Evolutionary conservation across 2,329 filamentous ascomycete species (phyloP).

Genomic region (Helotiales sp.): DNA sequence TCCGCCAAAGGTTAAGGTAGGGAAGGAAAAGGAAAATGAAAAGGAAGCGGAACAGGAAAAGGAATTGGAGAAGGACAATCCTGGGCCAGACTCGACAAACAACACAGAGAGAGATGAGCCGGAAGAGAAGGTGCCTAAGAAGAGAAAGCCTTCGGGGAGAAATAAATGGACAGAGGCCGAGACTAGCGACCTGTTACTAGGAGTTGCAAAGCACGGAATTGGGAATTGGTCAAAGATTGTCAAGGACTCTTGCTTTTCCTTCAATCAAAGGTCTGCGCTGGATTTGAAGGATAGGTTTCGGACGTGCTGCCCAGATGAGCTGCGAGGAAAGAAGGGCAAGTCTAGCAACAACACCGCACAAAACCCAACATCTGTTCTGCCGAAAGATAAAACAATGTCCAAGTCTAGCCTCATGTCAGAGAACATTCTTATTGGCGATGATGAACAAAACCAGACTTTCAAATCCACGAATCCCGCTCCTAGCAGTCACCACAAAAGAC

Average conservation of each 20-base stretch:
- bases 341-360: constrained; percentile 1
- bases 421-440: constrained; percentile 47
- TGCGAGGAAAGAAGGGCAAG: constrained; percentile 46
- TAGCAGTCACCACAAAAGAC: constrained; percentile 49
- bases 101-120: constrained; percentile 3
- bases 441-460: constrained; percentile 17
- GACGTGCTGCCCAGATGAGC: constrained; percentile 63
- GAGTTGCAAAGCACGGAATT: constrained; percentile 62
- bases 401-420: constrained; percentile 54
- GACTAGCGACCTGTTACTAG: constrained; percentile 60
- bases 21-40: constrained; percentile 4
- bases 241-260: constrained; percentile 59
- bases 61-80: constrained; percentile 3
- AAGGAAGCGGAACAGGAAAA: not conserved
- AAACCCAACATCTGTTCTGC: constrained; percentile 11
- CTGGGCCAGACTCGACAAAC: not conserved
- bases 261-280: constrained; percentile 60
- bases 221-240: constrained; percentile 66
- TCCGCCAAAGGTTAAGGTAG: constrained; percentile 20
- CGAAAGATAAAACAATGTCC: constrained; percentile 32
- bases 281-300: constrained; percentile 67
- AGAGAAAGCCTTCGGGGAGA: constrained; percentile 48
- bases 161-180: constrained; percentile 66
- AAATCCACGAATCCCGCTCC: constrained; percentile 28
- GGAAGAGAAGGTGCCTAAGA: not conserved